A percentile compares a stretch with the other conserved stretches of the same genome.
Conservation (phyloP, 2,329 filamentous ascomycete genomes). For the Cladobotryum protrusum region DNA sequence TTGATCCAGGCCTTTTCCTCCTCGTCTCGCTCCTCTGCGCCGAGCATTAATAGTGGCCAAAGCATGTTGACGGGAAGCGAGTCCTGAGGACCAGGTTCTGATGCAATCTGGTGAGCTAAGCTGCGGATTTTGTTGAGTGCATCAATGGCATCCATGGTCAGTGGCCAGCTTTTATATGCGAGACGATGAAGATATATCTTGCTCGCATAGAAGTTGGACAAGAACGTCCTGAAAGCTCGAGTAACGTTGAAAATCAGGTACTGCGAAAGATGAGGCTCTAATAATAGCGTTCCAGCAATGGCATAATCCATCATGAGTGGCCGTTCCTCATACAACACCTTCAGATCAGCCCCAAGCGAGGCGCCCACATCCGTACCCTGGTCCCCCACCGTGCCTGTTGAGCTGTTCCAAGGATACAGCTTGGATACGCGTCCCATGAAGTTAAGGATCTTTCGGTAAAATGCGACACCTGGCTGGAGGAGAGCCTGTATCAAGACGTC, state of each 20-base stretch:
- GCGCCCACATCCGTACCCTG: slow-evolving; percentile 51
- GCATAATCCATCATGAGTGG: slow-evolving; percentile 52
- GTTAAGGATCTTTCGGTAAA: slow-evolving; percentile 52
- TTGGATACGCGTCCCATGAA: slow-evolving; percentile 52
- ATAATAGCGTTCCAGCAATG: slow-evolving; percentile 42
- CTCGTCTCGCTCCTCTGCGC: slow-evolving; percentile 46
- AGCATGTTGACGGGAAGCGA: slow-evolving; percentile 50
- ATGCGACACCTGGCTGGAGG: slow-evolving; percentile 49
- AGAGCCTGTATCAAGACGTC: slow-evolving; percentile 49
- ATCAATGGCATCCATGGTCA: slow-evolving; percentile 42
- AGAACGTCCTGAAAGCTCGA: slow-evolving; percentile 47
- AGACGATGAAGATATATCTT: slow-evolving; percentile 52
- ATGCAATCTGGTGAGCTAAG: slow-evolving; percentile 38
- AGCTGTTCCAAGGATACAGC: slow-evolving; percentile 51
- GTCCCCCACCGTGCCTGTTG: slow-evolving; percentile 49
- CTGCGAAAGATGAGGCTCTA: slow-evolving; percentile 39
- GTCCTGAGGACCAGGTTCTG: slow-evolving; percentile 35
- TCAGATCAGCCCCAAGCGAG: slow-evolving; percentile 44
- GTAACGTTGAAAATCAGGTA: slow-evolving; percentile 45
- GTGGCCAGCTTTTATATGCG: slow-evolving; percentile 47
- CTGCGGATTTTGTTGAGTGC: slow-evolving; percentile 44
- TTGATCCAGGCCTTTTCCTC: slow-evolving; percentile 46
- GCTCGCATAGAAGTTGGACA: slow-evolving; percentile 51
- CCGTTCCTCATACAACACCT: slow-evolving; percentile 43
- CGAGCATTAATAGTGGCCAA: slow-evolving; percentile 52